Evolutionary conservation across 768 basidiomycete genomes (phyloP).

Genomic region (Guyanaporus albipodus): DNA sequence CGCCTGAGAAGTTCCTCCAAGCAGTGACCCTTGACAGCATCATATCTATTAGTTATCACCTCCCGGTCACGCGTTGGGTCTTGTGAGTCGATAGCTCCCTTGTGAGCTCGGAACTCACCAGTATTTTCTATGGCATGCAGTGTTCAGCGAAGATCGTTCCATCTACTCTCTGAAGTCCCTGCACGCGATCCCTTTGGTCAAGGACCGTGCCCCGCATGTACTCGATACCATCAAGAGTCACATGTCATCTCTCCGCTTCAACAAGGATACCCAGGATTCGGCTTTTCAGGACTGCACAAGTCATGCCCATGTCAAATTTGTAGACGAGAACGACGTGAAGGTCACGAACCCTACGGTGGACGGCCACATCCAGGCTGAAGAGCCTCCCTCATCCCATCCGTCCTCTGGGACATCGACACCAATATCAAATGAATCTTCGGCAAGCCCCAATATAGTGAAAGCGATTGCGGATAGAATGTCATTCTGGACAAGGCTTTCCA

Average conservation of each 20-base stretch:
- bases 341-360: constrained; percentile 37
- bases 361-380: background rate
- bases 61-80: constrained; percentile 59
- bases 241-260: constrained; percentile 45
- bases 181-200: constrained; percentile 65
- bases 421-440: constrained; percentile 42
- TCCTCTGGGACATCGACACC: constrained; percentile 55
- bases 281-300: constrained; percentile 7
- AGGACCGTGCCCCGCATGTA: constrained; percentile 54
- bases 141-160: constrained; percentile 56
- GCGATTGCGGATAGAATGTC: constrained; percentile 63
- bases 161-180: constrained; percentile 70
- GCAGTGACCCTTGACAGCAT: constrained; percentile 41
- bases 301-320: constrained; percentile 51
- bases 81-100: constrained; percentile 42
- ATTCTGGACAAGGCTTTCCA: constrained; percentile 68
- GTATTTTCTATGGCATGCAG: constrained; percentile 33
- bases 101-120: constrained; percentile 5
- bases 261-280: constrained; percentile 22
- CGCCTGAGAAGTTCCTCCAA: constrained; percentile 11
- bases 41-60: constrained; percentile 73
- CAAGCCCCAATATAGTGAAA: constrained; percentile 54
- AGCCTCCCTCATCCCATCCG: constrained; percentile 16
- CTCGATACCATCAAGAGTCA: constrained; percentile 52
- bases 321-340: constrained; percentile 44